Conservation (phyloP, 352 stramenopile species). For the Phytophthora melonis region DNA sequence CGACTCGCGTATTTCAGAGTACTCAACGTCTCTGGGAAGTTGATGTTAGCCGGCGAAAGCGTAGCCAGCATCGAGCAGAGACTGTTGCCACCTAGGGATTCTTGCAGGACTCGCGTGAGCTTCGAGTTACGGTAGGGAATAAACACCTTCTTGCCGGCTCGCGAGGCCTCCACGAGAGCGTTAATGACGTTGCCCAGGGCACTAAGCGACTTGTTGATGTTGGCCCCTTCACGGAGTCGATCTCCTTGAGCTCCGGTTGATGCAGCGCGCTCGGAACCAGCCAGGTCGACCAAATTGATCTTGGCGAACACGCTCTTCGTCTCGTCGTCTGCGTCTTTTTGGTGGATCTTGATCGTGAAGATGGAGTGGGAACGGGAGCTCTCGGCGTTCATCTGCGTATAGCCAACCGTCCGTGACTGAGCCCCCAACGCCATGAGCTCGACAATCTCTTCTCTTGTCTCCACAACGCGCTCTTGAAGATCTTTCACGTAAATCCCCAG, state of each 20-base stretch:
- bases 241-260: constrained; percentile 93
- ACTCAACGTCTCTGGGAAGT: constrained; percentile 95
- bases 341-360: constrained; percentile 96
- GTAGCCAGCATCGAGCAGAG: constrained; percentile 97
- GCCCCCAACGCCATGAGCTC: constrained; percentile 83
- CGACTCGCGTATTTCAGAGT: constrained; percentile 96
- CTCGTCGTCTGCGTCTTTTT: constrained; percentile 90
- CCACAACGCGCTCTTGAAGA: constrained; percentile 89
- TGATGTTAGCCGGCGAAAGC: constrained; percentile 95
- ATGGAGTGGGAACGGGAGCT: constrained; percentile 95
- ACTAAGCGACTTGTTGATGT: constrained; percentile 95
- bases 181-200: constrained; percentile 95
- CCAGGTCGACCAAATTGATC: constrained; percentile 96
- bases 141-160: constrained; percentile 89
- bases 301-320: constrained; percentile 92
- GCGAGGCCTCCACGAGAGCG: constrained; percentile 86
- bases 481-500: constrained; percentile 96
- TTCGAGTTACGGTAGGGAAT: constrained; percentile 96
- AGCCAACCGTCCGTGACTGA: constrained; percentile 74
- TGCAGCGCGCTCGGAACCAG: constrained; percentile 90
- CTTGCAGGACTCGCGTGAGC: constrained; percentile 93
- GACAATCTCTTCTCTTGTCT: constrained; percentile 86
- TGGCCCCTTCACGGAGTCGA: constrained; percentile 93
- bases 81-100: constrained; percentile 94
- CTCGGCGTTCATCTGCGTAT: constrained; percentile 95